Evolutionary conservation across 257 asterid species (phyloP).

Genomic region (Primulina eburnea): DNA sequence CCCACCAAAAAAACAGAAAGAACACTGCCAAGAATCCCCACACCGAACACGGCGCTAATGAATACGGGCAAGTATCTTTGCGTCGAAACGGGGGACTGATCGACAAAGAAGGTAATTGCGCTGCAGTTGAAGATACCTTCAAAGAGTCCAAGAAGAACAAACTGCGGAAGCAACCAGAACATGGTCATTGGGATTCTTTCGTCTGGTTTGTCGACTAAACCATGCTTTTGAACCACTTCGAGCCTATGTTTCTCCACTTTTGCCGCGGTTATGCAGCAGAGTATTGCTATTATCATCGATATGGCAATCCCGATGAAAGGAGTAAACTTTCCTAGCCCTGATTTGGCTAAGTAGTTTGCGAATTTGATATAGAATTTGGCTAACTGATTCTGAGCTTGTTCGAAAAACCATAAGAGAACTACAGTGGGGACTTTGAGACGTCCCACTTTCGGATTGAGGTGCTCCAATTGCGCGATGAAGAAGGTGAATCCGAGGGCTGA

Average conservation of each 20-base stretch:
- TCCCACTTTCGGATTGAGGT: conserved; percentile 32
- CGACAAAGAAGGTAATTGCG: conserved; percentile 25
- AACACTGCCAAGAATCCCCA: conserved; percentile 32
- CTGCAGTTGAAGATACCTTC: conserved; percentile 25
- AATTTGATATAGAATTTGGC: conserved; percentile 22
- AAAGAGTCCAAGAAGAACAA: conserved; percentile 33
- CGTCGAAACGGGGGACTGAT: conserved; percentile 31
- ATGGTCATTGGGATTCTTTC: conserved; percentile 37
- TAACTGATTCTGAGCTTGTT: conserved; percentile 24
- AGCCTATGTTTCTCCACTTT: conserved; percentile 46
- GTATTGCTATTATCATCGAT: conserved; percentile 36
- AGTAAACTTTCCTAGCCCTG: conserved; percentile 22
- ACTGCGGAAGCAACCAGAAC: conserved; percentile 52
- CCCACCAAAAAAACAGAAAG: conserved; percentile 37
- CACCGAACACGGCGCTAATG: conserved; percentile 25
- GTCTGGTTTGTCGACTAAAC: conserved; percentile 38
- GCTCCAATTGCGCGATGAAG: conserved; percentile 38
- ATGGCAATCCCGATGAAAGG: conserved; percentile 32
- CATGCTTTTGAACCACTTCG: conserved; percentile 31
- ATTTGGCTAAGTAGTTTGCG: background rate
- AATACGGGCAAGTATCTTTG: conserved; percentile 22
- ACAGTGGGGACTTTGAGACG: conserved; percentile 26
- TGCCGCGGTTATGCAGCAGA: conserved; percentile 54
- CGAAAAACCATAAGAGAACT: conserved; percentile 33
- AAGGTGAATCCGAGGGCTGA: conserved; percentile 44